These are phyloP conservation scores for Mikania micrantha DNA, from an alignment of 129 eudicot genomes.

Conservation along the genomic window DNA sequence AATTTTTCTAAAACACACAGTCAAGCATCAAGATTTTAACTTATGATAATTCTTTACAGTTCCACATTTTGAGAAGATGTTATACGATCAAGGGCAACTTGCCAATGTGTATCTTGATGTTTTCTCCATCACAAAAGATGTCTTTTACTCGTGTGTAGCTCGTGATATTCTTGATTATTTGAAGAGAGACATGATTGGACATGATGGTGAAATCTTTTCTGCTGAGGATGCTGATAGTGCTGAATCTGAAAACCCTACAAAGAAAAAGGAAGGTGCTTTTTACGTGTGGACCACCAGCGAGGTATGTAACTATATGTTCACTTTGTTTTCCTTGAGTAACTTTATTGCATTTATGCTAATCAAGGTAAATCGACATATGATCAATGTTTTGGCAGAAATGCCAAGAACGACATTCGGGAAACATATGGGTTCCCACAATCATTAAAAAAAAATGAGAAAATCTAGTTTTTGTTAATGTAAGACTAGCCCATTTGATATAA, in stretches of 20 bases:
- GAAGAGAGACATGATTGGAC: constrained; percentile 90
- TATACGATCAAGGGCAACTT: constrained; percentile 92
- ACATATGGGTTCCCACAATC: too few relatives aligned
- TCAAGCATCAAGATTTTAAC: neutral
- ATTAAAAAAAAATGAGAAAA: too few relatives aligned
- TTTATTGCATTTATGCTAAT: neutral
- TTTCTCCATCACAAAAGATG: constrained; percentile 66
- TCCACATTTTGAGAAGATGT: constrained; percentile 98
- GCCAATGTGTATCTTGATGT: constrained; percentile 67
- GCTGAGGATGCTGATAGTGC: constrained; percentile 99
- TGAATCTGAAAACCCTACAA: constrained; percentile 49
- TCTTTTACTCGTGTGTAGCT: constrained; percentile 47
- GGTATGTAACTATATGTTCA: constrained; percentile 31
- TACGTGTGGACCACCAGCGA: constrained; percentile 71
- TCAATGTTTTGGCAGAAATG: too few relatives aligned
- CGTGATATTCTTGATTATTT: constrained; percentile 88
- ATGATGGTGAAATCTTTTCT: constrained; percentile 72
- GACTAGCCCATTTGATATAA: too few relatives aligned
- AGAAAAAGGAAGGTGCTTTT: constrained; percentile 93
- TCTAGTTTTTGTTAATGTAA: too few relatives aligned
- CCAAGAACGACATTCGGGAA: too few relatives aligned
- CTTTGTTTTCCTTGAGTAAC: neutral
- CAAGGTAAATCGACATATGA: neutral
- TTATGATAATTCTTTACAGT: constrained; percentile 46
- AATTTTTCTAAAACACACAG: neutral